These are phyloP conservation scores for Chytriomyces confervae DNA, from an alignment of 192 early-diverging fungal genomes.

Conservation along the genomic window DNA sequence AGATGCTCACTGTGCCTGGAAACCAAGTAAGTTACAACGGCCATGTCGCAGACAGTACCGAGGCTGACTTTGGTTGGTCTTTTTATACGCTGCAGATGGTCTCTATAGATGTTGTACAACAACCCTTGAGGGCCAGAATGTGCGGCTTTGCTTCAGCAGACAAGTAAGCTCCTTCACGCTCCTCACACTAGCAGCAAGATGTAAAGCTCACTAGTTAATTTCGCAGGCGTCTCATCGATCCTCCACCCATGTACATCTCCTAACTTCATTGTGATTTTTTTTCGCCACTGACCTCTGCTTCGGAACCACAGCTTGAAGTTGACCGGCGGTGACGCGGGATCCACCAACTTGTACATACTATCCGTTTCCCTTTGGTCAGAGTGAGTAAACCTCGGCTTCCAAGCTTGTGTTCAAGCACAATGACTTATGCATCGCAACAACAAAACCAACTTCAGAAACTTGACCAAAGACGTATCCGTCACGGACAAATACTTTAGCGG, in stretches of 20 bases:
- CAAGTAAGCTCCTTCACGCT: background rate
- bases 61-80: too few relatives aligned
- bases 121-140: constrained; percentile 47
- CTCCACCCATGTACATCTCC: background rate
- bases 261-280: background rate
- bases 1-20: too few relatives aligned
- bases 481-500: background rate
- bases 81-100: background rate
- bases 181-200: background rate
- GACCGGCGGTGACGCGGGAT: background rate
- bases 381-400: background rate
- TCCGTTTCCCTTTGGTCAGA: constrained; percentile 25
- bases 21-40: too few relatives aligned
- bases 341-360: background rate
- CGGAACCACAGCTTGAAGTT: background rate
- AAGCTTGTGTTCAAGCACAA: background rate
- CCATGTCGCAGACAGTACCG: too few relatives aligned
- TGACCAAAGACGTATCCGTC: background rate
- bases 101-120: constrained; percentile 44
- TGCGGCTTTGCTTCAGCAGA: constrained; percentile 48
- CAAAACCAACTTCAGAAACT: background rate
- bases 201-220: background rate
- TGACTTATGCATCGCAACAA: background rate
- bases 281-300: background rate
- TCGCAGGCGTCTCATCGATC: background rate